Evolutionary conservation across 179 eudicot genomes (phyloP), one percentile per base, ranked within the genome.

Genomic region (Actinidia chinensis): DNA sequence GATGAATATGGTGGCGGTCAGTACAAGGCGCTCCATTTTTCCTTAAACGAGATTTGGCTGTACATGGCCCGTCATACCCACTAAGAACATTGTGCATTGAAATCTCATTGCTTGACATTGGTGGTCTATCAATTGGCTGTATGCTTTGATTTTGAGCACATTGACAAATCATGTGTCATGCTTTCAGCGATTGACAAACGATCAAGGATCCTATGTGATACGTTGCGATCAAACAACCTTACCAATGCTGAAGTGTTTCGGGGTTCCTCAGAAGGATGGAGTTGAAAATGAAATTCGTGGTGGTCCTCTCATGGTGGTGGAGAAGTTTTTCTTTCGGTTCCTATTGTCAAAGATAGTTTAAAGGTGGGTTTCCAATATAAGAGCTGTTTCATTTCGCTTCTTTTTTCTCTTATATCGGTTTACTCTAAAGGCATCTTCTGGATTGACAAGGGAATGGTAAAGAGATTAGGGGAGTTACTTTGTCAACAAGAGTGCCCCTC

Each of bases 401-500:
- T 22, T 65, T 43, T 64, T 28, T 42, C 65, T 42, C 40, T 44
- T 42, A 20, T 7, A 5, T n/a, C 5, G 17, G 40, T 20, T 75
- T 78, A 58, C n/a, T 66, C 6, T 73, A 77, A 82, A 94, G 98
- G 95, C 98, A 58, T 83, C 90, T 18, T 86, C 87, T 91, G 99
- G 99, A 82, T 84, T 74, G 95, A 95, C 67, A 93, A 86, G 78
- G 99, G 98, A 61, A 81, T 91, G 99, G 97, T 95, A 56, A 95
- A 90, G 85, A 89, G 67, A 92, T 95, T 52, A 90, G 99, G 82
- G 98, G 99, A n/a, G 86, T 89, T 50, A 68, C 88, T 9, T 95
- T 93, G 60, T 91, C 99, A 2, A 85, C 97, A n/a, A 86, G 90
- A 86, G 95, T 95, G 20, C 86, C 93, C 20, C 74, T 25, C 98